Base-by-base conservation (phyloP, 805 yeast genomes). In the Pichia kluyveri region DNA sequence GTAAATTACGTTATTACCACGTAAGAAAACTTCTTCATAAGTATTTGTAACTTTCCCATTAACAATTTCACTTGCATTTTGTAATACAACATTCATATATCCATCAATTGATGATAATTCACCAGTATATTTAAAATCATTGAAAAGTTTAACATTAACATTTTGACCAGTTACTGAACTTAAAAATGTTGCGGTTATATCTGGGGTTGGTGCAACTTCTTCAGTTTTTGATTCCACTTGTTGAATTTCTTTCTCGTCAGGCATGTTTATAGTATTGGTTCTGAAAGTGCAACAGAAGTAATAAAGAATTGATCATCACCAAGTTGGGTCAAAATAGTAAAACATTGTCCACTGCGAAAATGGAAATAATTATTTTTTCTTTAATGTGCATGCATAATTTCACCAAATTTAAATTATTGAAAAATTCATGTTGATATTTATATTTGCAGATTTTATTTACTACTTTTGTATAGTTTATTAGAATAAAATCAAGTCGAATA, bases 71-170 rank as follows among this genome's bases (percentile, higher is more conserved):
- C 78, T 72, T 5, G 95, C 80, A 51, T 81, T 75, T 47, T 85
- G 88, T 54, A 93, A 73, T 2, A 91, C 95, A 43, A 93, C 83
- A 67, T 93, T 93, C 96, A 93, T 89, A 70, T 82, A 93, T 9
- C 98, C 98, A 63, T 93, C 99, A 49, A 93, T 90, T 39, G 96
- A 86, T 57, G 86, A 46, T 14, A 56, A 59, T 55, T 58, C 67
- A 54, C 91, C 95, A 42, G 73, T 77, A 66, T 88, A 93, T 51
- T 86, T 86, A 52, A 90, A 81, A 14, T 96, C 98, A 36, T 93
- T 86, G 61, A 83, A 79, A 47, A 90, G 76, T 63, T 86, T 88
- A 30, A 93, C 96, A 38, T 82, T 69, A 23, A 93, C 97, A 17
- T 77, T 69, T 44, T 82, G 76, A 42, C 96, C 95, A 27, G 85